Conservation (phyloP, 169 alveolate genomes). For the Babesia bigemina region DNA sequence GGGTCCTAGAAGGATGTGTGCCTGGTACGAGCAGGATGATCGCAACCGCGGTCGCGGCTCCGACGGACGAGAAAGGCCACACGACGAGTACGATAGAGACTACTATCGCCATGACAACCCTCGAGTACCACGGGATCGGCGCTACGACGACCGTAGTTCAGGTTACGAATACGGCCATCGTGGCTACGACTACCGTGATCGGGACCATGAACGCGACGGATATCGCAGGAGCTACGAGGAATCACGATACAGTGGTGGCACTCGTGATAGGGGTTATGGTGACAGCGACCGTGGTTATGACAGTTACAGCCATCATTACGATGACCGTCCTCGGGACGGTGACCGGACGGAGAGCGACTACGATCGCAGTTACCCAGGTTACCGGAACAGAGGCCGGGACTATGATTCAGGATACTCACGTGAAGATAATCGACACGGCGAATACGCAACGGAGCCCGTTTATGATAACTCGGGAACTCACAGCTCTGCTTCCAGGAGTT, state of each 20-base stretch:
- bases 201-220: background rate
- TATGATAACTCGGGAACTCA: too few species aligned
- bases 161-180: background rate
- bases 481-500: too few species aligned
- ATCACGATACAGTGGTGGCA: background rate
- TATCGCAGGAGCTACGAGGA: background rate
- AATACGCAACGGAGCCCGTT: background rate
- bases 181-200: background rate
- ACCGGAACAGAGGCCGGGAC: background rate
- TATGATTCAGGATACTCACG: background rate
- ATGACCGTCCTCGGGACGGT: background rate
- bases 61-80: background rate
- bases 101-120: background rate
- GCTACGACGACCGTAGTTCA: background rate
- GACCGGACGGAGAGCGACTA: background rate
- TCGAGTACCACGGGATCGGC: background rate
- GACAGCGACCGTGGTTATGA: background rate
- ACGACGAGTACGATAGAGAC: background rate
- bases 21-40: background rate
- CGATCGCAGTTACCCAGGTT: background rate
- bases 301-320: background rate
- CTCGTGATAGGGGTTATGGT: background rate
- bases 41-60: background rate
- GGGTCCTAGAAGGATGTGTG: constrained; percentile 8
- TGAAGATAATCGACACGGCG: background rate